These are phyloP conservation scores for Rosa persica DNA, from an alignment of 306 rosid genomes.

Conservation along the genomic window DNA sequence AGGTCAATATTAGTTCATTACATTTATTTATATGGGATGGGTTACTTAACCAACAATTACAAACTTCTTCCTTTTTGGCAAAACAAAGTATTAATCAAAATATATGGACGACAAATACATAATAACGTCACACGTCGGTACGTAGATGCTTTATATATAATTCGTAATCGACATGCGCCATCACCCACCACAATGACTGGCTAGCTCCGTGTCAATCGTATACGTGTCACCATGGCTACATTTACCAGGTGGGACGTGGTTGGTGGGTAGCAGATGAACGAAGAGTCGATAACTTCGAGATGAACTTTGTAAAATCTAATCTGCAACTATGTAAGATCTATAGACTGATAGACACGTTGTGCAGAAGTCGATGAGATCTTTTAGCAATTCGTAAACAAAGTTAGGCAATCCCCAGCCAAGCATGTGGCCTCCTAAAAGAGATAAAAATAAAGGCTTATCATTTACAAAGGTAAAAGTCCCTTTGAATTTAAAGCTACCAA, in stretches of 20 bases:
- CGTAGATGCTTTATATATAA: no score
- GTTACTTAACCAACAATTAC: constrained; percentile 1
- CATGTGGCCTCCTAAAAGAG: constrained; percentile 22
- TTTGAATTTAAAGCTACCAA: constrained; percentile 1
- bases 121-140: no score
- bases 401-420: constrained; percentile 2
- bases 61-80: not conserved
- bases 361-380: not conserved
- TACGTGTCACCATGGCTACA: not conserved
- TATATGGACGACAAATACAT: no score
- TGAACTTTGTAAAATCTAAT: not conserved
- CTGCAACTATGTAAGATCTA: not conserved
- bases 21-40: not conserved
- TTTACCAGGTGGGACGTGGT: not conserved
- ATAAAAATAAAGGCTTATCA: constrained; percentile 14
- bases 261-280: not conserved
- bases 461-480: constrained; percentile 4
- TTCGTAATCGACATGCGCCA: not conserved
- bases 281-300: not conserved
- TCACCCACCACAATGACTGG: not conserved
- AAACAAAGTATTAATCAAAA: not conserved
- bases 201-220: not conserved
- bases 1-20: not conserved
- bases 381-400: not conserved
- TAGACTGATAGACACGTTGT: not conserved